Evolutionary conservation across 2,329 filamentous ascomycete species (phyloP).

Genomic region (Aspergillus sp.): DNA sequence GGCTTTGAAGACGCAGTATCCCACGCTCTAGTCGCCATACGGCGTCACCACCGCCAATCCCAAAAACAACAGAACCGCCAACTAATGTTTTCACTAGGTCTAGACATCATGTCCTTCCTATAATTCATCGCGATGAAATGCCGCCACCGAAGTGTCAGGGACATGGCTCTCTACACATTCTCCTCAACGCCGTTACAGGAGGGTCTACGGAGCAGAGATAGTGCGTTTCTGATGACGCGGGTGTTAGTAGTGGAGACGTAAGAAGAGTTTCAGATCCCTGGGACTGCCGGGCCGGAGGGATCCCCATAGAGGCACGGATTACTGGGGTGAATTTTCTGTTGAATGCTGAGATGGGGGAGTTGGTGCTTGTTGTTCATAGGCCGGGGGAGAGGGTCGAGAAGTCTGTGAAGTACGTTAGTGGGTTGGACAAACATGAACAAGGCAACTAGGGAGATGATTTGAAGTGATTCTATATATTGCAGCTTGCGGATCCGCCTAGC

Average conservation of each 20-base stretch:
- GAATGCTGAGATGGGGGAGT: neutral
- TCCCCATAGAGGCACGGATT: neutral
- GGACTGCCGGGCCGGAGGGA: neutral
- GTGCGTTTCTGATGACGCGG: neutral
- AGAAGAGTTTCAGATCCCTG: neutral
- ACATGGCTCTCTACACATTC: neutral
- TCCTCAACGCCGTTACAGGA: neutral
- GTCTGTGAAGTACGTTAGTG: neutral
- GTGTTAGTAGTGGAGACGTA: neutral
- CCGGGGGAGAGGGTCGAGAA: neutral
- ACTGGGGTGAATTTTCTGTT: neutral
- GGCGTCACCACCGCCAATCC: neutral
- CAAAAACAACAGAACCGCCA: neutral
- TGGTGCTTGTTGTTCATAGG: neutral
- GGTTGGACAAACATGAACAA: neutral
- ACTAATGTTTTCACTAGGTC: neutral
- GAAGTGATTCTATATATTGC: no score
- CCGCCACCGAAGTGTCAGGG: neutral
- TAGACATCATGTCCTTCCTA: neutral
- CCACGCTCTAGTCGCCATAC: neutral
- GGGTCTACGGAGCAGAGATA: neutral
- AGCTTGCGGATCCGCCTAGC: neutral
- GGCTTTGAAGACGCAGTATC: neutral
- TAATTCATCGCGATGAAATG: neutral
- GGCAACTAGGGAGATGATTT: no score